Percentiles rank a stretch among this genome's conserved stretches.
Evolutionary conservation across 345 rosid species (phyloP).

Genomic region (Angophora floribunda): DNA sequence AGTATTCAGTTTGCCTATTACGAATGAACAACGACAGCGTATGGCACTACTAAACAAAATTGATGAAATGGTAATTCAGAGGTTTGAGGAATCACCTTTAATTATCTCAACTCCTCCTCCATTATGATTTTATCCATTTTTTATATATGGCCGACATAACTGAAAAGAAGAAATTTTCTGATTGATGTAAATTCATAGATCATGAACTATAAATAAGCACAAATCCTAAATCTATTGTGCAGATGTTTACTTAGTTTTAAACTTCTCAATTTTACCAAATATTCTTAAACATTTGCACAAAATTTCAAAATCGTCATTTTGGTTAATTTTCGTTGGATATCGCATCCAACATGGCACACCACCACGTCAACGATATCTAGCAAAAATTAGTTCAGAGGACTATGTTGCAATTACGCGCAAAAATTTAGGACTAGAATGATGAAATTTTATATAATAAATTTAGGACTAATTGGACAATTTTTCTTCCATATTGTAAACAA

Average conservation of each 20-base stretch:
- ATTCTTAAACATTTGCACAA: neutral
- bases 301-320: rapidly evolving
- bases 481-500: neutral
- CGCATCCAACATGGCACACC: neutral
- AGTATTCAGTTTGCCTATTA: neutral
- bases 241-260: rapidly evolving
- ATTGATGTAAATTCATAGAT: neutral
- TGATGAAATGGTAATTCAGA: neutral
- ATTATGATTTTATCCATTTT: neutral
- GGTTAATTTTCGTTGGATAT: rapidly evolving
- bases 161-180: neutral
- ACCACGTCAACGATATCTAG: rapidly evolving
- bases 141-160: neutral
- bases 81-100: neutral
- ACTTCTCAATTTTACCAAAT: neutral
- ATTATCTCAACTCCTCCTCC: neutral
- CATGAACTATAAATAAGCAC: neutral
- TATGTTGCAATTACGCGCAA: rapidly evolving
- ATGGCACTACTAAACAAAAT: neutral
- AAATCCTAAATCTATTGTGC: neutral
- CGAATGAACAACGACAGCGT: neutral
- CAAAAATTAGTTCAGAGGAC: rapidly evolving
- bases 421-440: neutral
- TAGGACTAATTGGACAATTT: neutral
- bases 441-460: neutral